Percentiles rank a stretch among this genome's conserved stretches.
These are phyloP conservation scores for Deuterostichococcus epilithicus DNA, from an alignment of 139 green algal genomes.

Conservation along the genomic window DNA sequence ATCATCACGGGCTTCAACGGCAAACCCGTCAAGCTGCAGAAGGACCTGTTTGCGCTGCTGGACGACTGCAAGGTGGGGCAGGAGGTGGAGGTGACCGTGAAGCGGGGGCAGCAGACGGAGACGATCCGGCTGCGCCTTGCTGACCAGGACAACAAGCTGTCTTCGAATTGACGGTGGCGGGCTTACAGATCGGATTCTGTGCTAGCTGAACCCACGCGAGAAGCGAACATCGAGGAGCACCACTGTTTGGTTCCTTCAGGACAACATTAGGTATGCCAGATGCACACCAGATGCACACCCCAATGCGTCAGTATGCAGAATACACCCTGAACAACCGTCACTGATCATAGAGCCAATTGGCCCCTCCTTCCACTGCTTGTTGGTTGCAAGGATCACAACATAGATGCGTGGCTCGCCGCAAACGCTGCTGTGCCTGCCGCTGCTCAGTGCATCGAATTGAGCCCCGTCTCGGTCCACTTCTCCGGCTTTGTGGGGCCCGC, in stretches of 20 bases:
- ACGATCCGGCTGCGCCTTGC: background rate
- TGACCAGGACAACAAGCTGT: background rate
- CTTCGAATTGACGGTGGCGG: background rate
- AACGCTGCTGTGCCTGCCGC: background rate
- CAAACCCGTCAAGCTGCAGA: slow-evolving; percentile 38
- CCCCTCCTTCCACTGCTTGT: too few species aligned
- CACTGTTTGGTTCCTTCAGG: too few species aligned
- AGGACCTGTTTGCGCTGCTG: slow-evolving; percentile 55
- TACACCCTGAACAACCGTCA: too few species aligned
- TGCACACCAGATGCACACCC: too few species aligned
- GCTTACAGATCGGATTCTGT: too few species aligned
- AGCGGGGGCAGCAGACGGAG: slow-evolving; percentile 26
- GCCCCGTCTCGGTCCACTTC: slow-evolving; percentile 10
- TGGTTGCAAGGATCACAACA: too few species aligned
- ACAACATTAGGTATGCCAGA: too few species aligned
- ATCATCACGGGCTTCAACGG: slow-evolving; percentile 54
- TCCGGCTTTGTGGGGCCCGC: background rate
- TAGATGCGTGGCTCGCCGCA: too few species aligned
- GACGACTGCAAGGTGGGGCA: slow-evolving; percentile 50
- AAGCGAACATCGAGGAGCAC: too few species aligned
- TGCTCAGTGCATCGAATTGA: slow-evolving; percentile 8
- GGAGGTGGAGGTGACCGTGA: slow-evolving; percentile 20
- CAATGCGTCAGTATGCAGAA: too few species aligned
- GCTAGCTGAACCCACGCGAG: too few species aligned
- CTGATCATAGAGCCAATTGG: too few species aligned